Evolutionary conservation across 2,329 filamentous ascomycete genomes (phyloP), one percentile per base, ranked within the genome.

Genomic region (Grosmannia clavigera): DNA sequence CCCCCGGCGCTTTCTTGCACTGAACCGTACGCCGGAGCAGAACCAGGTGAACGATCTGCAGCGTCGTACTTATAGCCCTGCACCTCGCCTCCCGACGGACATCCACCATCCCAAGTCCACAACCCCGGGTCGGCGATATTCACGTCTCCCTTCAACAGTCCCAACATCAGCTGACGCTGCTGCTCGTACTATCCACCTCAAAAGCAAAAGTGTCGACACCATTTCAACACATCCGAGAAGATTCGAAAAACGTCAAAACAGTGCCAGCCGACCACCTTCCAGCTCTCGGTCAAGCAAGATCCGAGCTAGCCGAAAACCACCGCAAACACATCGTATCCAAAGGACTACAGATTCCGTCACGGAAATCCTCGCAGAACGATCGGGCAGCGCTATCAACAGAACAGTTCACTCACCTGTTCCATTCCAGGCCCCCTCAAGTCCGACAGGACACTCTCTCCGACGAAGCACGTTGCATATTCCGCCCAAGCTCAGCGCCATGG

Each of bases 41-140:
- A 33, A 54, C 10, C 53, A 50, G 7, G 66, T 57, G 67, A 67
- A 55, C 64, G 62, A 61, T n/a, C n/a, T 22, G 52, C 61, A 58
- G 27, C 57, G 57, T 33, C 22, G 56, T 40, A 59, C 27, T 58
- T 54, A 51, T 61, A 64, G 69, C 62, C 73, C 78, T 66, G 81
- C 78, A 60, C 80, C 80, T 38, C 82, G 81, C 53, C 69, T 74
- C 31, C 84, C 82, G 46, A 76, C 76, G 61, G 81, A 76, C 65
- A 22, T 80, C 65, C 73, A 78, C 53, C 70, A 73, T 6, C 75
- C 76, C 55, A 78, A 78, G 59, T 77, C 76, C 0, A 71, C 70
- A 62, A 68, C 70, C 5, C 62, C 67, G 55, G 63, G 59, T 52
- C 65, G 69, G 51, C 68, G 68, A 51, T 72, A 71, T 62, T 60